These are phyloP conservation scores for Umbelopsis vinacea DNA, from an alignment of 192 early-diverging fungal species.

Conservation along the genomic window DNA sequence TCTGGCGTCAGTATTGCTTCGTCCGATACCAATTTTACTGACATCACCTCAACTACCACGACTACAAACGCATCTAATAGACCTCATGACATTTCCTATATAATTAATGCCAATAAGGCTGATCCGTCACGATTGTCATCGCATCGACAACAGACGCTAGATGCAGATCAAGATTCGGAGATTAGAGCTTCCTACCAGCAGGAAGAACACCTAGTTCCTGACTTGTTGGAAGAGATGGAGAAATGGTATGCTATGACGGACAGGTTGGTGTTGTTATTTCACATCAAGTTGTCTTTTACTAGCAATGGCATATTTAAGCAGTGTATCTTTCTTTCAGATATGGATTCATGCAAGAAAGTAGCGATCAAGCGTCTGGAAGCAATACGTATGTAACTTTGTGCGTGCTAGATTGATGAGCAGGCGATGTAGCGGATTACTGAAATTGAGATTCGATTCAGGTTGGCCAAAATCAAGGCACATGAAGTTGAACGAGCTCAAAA, in stretches of 20 bases:
- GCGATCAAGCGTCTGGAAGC: not conserved
- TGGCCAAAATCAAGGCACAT: constrained; percentile 25
- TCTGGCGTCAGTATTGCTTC: constrained; percentile 12
- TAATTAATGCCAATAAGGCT: not conserved
- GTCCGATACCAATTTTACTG: constrained; percentile 19
- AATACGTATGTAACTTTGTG: not conserved
- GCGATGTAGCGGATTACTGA: not conserved
- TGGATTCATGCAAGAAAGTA: constrained; percentile 35
- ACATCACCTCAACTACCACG: not conserved
- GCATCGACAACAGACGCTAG: not conserved
- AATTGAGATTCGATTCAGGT: not conserved
- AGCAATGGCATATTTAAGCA: not conserved
- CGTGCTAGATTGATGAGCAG: not conserved
- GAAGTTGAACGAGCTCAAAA: constrained; percentile 41
- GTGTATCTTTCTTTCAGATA: constrained; percentile 26
- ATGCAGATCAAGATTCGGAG: constrained; percentile 13
- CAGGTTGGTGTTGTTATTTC: constrained; percentile 20
- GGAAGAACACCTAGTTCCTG: constrained; percentile 21
- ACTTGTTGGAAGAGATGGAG: constrained; percentile 41
- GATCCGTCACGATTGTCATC: constrained; percentile 11
- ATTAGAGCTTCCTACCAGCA: constrained; percentile 23
- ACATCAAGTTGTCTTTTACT: not conserved
- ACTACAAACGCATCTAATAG: constrained; percentile 1
- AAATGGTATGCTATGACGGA: constrained; percentile 43
- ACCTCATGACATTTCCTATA: not conserved